Evolutionary conservation across 2,329 filamentous ascomycete species (phyloP).

Genomic region (Colletotrichum salicis): DNA sequence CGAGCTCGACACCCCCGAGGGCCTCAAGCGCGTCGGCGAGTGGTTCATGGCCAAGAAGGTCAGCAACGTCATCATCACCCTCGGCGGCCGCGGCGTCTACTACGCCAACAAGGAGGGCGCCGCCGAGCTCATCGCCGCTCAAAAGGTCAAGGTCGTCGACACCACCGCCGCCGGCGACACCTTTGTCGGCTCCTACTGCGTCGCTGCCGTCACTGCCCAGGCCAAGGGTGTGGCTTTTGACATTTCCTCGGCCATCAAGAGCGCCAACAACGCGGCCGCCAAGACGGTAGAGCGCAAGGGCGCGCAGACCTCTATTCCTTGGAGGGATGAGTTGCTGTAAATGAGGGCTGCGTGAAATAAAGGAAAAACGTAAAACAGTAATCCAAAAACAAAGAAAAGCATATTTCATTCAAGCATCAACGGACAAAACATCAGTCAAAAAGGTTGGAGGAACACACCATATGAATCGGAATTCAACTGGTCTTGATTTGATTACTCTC

Average conservation of each 20-base stretch:
- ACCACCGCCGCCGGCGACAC: slow-evolving; percentile 96
- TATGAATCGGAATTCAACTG: not conserved
- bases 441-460: not conserved
- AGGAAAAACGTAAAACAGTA: slow-evolving; percentile 10
- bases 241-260: slow-evolving; percentile 66
- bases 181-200: slow-evolving; percentile 88
- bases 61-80: slow-evolving; percentile 81
- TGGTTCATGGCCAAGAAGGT: slow-evolving; percentile 78
- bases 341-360: not conserved
- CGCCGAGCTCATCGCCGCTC: slow-evolving; percentile 67
- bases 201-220: slow-evolving; percentile 70
- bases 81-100: slow-evolving; percentile 83
- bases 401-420: not conserved
- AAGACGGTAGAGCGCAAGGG: slow-evolving; percentile 55
- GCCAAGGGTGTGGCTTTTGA: slow-evolving; percentile 52
- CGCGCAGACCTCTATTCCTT: slow-evolving; percentile 57
- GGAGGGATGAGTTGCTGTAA: slow-evolving; percentile 52
- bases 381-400: slow-evolving; percentile 1
- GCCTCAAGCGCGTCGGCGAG: slow-evolving; percentile 59
- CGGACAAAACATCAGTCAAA: not conserved
- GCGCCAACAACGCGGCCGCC: slow-evolving; percentile 60
- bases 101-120: slow-evolving; percentile 60
- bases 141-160: slow-evolving; percentile 82
- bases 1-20: slow-evolving; percentile 58
- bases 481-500: not conserved